Evolutionary conservation across 768 basidiomycete species (phyloP), one percentile per base, ranked within the genome.

Genomic region (Tricholoma saponaceum): DNA sequence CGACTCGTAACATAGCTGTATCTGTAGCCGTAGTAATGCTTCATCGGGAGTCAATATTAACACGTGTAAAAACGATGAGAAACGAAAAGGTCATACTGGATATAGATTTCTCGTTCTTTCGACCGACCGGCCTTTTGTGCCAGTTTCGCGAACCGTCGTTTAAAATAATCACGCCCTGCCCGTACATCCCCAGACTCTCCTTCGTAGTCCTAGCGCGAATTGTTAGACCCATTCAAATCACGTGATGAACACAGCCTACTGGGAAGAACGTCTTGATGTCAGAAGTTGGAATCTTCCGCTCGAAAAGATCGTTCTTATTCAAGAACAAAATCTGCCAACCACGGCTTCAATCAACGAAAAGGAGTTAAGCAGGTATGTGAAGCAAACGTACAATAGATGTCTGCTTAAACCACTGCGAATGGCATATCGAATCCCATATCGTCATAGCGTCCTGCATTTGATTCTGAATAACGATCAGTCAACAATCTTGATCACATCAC

Each of bases 381-480:
- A 26, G 23, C 59, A 28, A 16, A 75, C 88, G 46, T 61, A 94
- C 94, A 55, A 97, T 92, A 9, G 92, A 94, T 0, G 94, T 95
- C 61, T 89, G 84, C 72, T 91, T 90, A 76, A 97, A 97, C 94
- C 94, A 97, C 62, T 95, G 93, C 9, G 93, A 95, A 70, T 97
- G 93, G 74, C 93, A 95, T 81, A 98, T 95, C 41, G 93, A 94
- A 64, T 98, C 95, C 89, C 95, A 98, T 51, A 98, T 92, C n/a
- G 92, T 92, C 86, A 98, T 90, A 1, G 95, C 92, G 62, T 98
- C 95, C 76, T 95, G 91, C 94, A 98, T 96, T 86, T 96, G 95
- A 68, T 98, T 98, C 89, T 95, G 66, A 23, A 18, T 18, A 13
- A 25, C 2, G 39, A 30, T 28, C 5, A n/a, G 28, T 0, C 25